Conservation (phyloP, 2,329 filamentous ascomycete genomes). For the Ophiostoma triangulosporum region DNA sequence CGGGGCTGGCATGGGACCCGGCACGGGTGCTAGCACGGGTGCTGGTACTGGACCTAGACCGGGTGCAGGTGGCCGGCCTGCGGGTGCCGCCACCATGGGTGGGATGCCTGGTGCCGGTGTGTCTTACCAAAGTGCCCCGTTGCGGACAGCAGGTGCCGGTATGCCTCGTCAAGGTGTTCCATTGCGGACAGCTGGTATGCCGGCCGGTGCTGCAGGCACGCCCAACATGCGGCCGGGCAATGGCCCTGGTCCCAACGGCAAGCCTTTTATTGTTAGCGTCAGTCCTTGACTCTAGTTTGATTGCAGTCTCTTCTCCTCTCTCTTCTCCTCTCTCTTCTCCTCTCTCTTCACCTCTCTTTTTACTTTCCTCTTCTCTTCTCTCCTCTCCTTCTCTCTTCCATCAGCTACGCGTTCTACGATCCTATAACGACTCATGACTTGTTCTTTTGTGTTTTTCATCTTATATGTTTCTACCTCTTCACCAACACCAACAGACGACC, state of each 20-base stretch:
- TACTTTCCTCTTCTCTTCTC: background rate
- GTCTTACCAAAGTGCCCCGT: background rate
- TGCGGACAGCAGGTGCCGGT: background rate
- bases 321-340: background rate
- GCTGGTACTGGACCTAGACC: background rate
- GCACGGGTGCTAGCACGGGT: background rate
- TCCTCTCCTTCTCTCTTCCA: background rate
- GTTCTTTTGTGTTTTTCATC: background rate
- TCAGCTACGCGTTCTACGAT: too few species aligned
- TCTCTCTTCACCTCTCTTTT: background rate
- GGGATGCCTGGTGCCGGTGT: background rate
- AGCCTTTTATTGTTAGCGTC: background rate
- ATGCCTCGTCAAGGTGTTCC: background rate
- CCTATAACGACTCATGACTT: too few species aligned
- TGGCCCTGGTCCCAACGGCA: background rate
- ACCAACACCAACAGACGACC: too few species aligned
- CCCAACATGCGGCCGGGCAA: background rate
- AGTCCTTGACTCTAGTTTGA: background rate
- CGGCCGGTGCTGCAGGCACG: background rate
- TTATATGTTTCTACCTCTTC: too few species aligned
- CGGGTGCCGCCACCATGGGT: background rate
- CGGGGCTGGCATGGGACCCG: background rate
- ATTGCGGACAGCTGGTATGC: background rate
- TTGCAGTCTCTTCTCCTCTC: background rate
- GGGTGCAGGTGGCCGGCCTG: background rate